phyloP scores from a whole-genome alignment of 345 rosid genomes.

The Aquilaria malaccensis region DNA sequence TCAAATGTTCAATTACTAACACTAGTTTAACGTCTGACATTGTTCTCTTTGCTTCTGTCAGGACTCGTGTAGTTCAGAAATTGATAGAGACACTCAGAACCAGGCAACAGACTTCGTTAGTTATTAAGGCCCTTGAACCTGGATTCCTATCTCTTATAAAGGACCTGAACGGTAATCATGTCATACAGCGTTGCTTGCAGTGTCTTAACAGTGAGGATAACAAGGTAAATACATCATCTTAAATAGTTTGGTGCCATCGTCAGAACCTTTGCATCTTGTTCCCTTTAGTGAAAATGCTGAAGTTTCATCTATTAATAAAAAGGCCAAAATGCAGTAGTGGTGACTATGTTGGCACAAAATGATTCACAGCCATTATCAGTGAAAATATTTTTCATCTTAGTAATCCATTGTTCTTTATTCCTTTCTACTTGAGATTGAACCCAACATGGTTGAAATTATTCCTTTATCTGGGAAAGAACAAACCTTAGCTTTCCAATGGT shows the following conservation, averaged over 20 bases:
- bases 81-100: slow-evolving; percentile 50
- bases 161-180: slow-evolving; percentile 68
- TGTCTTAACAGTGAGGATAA: slow-evolving; percentile 45
- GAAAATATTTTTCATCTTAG: too few relatives aligned
- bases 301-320: too few relatives aligned
- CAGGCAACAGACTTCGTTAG: slow-evolving; percentile 38
- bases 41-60: slow-evolving; percentile 13
- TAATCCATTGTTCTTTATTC: too few relatives aligned
- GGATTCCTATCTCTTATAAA: slow-evolving; percentile 46
- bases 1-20: not conserved
- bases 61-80: slow-evolving; percentile 59
- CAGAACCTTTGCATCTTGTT: too few relatives aligned
- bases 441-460: too few relatives aligned
- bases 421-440: too few relatives aligned
- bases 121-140: slow-evolving; percentile 39
- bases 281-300: too few relatives aligned
- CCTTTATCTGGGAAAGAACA: too few relatives aligned
- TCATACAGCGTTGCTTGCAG: slow-evolving; percentile 60
- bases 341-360: too few relatives aligned
- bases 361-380: too few relatives aligned
- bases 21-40: not conserved
- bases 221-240: slow-evolving; percentile 27
- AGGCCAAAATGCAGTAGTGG: too few relatives aligned
- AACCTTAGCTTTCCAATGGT: too few relatives aligned
- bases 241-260: not conserved